Percentiles rank a stretch among this genome's conserved stretches.
phyloP scores from a whole-genome alignment of 768 basidiomycete species.

The Pleurotus tuoliensis region DNA sequence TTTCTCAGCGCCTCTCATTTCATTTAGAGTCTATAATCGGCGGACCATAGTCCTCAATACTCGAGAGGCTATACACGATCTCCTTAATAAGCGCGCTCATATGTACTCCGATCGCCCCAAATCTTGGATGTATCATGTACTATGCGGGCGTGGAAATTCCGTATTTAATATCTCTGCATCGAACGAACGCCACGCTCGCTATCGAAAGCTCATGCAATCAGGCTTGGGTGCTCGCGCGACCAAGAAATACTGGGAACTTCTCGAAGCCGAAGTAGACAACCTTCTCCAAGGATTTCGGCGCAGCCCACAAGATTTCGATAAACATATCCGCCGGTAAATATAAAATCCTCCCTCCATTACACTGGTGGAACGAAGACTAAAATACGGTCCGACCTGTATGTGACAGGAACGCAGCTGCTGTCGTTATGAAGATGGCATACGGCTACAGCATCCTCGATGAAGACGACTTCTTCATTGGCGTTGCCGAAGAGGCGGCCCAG shows the following conservation, averaged over 20 bases:
- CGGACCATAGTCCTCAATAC: constrained; percentile 48
- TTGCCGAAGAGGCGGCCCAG: constrained; percentile 34
- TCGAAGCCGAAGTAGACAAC: constrained; percentile 30
- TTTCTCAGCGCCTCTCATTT: constrained; percentile 38
- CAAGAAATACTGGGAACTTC: constrained; percentile 27
- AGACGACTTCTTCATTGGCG: constrained; percentile 34
- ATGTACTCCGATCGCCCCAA: constrained; percentile 56
- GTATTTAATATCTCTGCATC: constrained; percentile 42
- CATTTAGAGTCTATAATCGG: constrained; percentile 41
- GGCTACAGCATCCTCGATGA: constrained; percentile 31
- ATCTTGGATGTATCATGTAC: constrained; percentile 38
- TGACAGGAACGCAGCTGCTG: constrained; percentile 31
- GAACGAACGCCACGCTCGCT: constrained; percentile 32
- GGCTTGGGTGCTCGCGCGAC: constrained; percentile 33
- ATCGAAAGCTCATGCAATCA: constrained; percentile 35
- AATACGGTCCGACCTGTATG: not conserved
- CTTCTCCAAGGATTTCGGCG: constrained; percentile 29
- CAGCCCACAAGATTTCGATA: constrained; percentile 26
- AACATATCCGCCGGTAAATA: constrained; percentile 35
- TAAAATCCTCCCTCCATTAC: not conserved
- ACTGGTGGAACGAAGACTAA: no score
- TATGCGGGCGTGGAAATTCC: constrained; percentile 36
- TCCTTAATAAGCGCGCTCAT: constrained; percentile 46
- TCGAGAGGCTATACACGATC: constrained; percentile 35
- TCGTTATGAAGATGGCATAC: constrained; percentile 41